Evolutionary conservation across 2,329 filamentous ascomycete genomes (phyloP).

Genomic region (Apiospora pterosperma): DNA sequence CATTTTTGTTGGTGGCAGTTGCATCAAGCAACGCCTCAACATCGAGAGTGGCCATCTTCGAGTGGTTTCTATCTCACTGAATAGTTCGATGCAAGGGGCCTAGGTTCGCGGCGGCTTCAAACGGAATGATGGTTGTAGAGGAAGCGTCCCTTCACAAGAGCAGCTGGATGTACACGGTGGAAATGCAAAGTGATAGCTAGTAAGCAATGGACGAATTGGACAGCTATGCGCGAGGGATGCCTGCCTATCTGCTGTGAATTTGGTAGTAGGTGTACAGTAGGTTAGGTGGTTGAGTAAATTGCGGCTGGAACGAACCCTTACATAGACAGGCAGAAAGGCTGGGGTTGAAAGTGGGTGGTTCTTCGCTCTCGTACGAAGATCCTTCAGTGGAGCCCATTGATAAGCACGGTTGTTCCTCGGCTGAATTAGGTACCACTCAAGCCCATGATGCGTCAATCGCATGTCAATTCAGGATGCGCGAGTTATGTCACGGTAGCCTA

Average conservation of each 20-base stretch:
- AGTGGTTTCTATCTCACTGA: background rate
- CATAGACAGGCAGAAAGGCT: background rate
- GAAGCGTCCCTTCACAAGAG: background rate
- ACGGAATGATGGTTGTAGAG: background rate
- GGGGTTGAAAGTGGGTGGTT: background rate
- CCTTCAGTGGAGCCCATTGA: background rate
- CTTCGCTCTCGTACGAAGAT: constrained; percentile 2
- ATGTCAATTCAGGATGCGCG: too few species aligned
- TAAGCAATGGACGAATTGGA: background rate
- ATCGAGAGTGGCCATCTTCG: constrained; percentile 56
- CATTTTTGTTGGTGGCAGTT: constrained; percentile 61
- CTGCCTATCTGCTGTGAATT: background rate
- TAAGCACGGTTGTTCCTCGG: constrained; percentile 2
- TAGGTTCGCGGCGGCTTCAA: background rate
- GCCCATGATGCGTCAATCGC: background rate
- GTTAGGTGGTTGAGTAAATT: background rate
- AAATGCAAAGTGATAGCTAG: background rate
- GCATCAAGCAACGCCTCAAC: constrained; percentile 91
- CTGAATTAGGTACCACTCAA: background rate
- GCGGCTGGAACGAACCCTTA: background rate
- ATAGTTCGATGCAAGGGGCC: background rate
- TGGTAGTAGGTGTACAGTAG: background rate
- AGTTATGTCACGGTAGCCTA: background rate
- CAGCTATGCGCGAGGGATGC: background rate
- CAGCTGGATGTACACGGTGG: too few species aligned